Evolutionary conservation across 2,329 filamentous ascomycete species (phyloP).

Genomic region (Talaromyces sp.): DNA sequence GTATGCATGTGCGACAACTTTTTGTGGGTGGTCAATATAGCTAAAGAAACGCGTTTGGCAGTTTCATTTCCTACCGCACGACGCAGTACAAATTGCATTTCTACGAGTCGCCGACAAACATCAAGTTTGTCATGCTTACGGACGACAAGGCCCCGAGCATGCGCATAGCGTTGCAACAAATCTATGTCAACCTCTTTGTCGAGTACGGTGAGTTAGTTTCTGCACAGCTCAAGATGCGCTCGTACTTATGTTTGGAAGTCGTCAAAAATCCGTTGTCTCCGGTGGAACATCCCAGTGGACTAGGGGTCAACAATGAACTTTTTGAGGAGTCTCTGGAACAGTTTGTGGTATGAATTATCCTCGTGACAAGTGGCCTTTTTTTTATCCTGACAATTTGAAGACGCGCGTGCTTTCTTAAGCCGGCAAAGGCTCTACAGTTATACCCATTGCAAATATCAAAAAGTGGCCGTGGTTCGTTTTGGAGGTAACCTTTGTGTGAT

Average conservation of each 20-base stretch:
- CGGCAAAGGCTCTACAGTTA: not conserved
- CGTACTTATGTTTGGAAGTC: conserved; percentile 32
- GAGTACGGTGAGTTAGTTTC: conserved; percentile 64
- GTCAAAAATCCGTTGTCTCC: conserved; percentile 61
- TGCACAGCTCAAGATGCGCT: not conserved
- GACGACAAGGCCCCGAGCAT: conserved; percentile 85
- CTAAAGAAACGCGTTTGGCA: too few species aligned
- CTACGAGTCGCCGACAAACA: conserved; percentile 93
- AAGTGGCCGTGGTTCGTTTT: not conserved
- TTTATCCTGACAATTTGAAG: not conserved
- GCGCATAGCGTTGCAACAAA: conserved; percentile 91
- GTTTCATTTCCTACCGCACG: conserved; percentile 92
- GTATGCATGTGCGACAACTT: conserved; percentile 32
- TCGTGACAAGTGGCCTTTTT: not conserved
- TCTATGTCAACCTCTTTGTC: conserved; percentile 96
- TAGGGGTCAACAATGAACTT: conserved; percentile 59
- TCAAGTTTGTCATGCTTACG: conserved; percentile 95
- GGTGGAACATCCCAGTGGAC: conserved; percentile 54
- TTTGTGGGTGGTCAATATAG: not conserved
- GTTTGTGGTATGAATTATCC: conserved; percentile 38
- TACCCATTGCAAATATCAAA: not conserved
- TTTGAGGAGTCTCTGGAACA: conserved; percentile 55
- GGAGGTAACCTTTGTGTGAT: not conserved
- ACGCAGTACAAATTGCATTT: conserved; percentile 97
- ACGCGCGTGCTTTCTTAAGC: conserved; percentile 1